Evolutionary conservation across 805 yeast species (phyloP).

Genomic region (Candida khao-thaluensis): DNA sequence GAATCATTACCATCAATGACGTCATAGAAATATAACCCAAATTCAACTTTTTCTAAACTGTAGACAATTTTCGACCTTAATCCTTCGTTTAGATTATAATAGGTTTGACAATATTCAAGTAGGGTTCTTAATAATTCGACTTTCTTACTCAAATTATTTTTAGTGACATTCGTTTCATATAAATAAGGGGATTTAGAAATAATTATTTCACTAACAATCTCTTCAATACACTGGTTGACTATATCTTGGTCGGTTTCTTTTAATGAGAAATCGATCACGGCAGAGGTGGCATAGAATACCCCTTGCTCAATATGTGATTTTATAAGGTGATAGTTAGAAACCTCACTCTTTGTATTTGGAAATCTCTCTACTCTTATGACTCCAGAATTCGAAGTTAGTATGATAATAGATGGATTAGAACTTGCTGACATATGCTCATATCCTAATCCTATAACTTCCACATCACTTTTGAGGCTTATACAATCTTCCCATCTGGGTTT

Average conservation of each 20-base stretch:
- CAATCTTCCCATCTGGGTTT: slow-evolving; percentile 79
- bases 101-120: slow-evolving; percentile 43
- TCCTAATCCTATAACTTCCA: slow-evolving; percentile 60
- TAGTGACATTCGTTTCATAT: slow-evolving; percentile 52
- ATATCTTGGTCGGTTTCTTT: slow-evolving; percentile 25
- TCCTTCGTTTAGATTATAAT: slow-evolving; percentile 19
- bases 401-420: slow-evolving; percentile 44
- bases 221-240: slow-evolving; percentile 38
- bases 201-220: slow-evolving; percentile 56
- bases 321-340: slow-evolving; percentile 33
- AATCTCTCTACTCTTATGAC: slow-evolving; percentile 58
- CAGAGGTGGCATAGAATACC: slow-evolving; percentile 56
- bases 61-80: slow-evolving; percentile 4
- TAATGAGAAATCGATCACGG: slow-evolving; percentile 44
- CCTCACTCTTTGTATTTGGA: neutral
- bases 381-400: slow-evolving; percentile 57
- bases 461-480: slow-evolving; percentile 52
- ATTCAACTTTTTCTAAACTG: slow-evolving; percentile 34
- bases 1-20: slow-evolving; percentile 15
- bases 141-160: slow-evolving; percentile 53
- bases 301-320: slow-evolving; percentile 85
- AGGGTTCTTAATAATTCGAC: slow-evolving; percentile 43
- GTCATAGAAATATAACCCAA: slow-evolving; percentile 47
- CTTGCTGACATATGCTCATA: slow-evolving; percentile 39
- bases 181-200: slow-evolving; percentile 55